Evolutionary conservation across 495 filamentous ascomycete genomes (phyloP), one percentile per base, ranked within the genome.

Genomic region (Hypoxylon fuscum): DNA sequence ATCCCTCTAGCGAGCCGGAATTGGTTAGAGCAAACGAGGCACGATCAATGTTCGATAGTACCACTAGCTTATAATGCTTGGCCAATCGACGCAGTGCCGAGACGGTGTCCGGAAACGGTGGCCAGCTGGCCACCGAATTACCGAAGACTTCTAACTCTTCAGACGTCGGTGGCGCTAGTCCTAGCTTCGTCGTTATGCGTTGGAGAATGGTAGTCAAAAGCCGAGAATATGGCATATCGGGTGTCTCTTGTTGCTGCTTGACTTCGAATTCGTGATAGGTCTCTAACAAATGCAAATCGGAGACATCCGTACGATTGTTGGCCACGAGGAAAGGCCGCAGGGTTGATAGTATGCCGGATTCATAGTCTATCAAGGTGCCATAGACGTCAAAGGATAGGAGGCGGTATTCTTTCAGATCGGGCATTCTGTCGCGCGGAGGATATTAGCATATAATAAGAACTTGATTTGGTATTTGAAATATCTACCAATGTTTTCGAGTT

Each of bases 281-380:
- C 31, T 59, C 55, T 22, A 64, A 21, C 3, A 50, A 9, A 15
- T 22, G 37, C 10, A 54, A 29, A 20, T 43, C 48, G 18, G 62
- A 3, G 18, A 55, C 37, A n/a, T 55, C 49, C 7, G 43, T 45
- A 29, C 43, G 25, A 18, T 43, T 43, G 37, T 54, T 54, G 27
- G 55, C 21, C n/a, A 6, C 20, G 11, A 59, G 53, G 23, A 58
- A 52, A n/a, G 49, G 38, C 29, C 59, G 23, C 1, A 67, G 45
- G 15, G 53, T 23, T 31, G 60, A 53, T 29, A 58, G 22, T 27
- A 58, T 55, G 20, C 54, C 40, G 38, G 48, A 52, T 71, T 88
- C 81, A 81, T 85, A 87, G 71, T 89, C 87, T 43, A 90, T 83
- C 7, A 90, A 78, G 0, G 88, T 91, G 55, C 87, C 86, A 65